Conservation (phyloP, 1,284 basidiomycete species). For the Chalciporus sp. region DNA sequence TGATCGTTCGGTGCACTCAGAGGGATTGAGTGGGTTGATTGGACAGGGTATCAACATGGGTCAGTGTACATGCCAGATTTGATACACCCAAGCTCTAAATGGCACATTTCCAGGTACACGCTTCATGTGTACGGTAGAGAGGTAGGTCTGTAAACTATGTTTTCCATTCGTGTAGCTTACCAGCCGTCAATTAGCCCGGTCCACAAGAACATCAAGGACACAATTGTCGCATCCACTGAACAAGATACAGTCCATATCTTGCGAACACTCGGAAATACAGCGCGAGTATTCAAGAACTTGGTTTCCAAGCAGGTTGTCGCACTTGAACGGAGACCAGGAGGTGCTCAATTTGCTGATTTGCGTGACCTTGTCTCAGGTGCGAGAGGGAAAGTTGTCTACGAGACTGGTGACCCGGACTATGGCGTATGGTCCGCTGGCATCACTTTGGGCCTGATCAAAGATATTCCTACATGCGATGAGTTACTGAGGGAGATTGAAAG, state of each 20-base stretch:
- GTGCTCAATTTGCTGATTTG: conserved; percentile 88
- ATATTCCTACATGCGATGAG: conserved; percentile 84
- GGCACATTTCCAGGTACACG: conserved; percentile 60
- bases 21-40: background rate
- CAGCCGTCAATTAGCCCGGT: conserved; percentile 59
- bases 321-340: conserved; percentile 78
- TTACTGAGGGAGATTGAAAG: conserved; percentile 73
- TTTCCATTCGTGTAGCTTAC: background rate
- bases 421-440: conserved; percentile 91
- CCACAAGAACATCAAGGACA: conserved; percentile 89
- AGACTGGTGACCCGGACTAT: conserved; percentile 81
- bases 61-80: conserved; percentile 30
- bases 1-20: background rate
- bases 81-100: conserved; percentile 2
- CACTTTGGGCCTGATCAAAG: conserved; percentile 80
- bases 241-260: conserved; percentile 89
- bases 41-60: conserved; percentile 84
- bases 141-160: conserved; percentile 39
- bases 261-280: conserved; percentile 84
- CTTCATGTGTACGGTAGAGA: conserved; percentile 83
- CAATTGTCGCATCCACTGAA: conserved; percentile 83
- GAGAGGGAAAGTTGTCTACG: conserved; percentile 80
- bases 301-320: conserved; percentile 81
- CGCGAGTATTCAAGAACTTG: conserved; percentile 88
- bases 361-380: conserved; percentile 82